Evolutionary conservation across 2,329 filamentous ascomycete species (phyloP).

Genomic region (Hirsutella minnesotensis): DNA sequence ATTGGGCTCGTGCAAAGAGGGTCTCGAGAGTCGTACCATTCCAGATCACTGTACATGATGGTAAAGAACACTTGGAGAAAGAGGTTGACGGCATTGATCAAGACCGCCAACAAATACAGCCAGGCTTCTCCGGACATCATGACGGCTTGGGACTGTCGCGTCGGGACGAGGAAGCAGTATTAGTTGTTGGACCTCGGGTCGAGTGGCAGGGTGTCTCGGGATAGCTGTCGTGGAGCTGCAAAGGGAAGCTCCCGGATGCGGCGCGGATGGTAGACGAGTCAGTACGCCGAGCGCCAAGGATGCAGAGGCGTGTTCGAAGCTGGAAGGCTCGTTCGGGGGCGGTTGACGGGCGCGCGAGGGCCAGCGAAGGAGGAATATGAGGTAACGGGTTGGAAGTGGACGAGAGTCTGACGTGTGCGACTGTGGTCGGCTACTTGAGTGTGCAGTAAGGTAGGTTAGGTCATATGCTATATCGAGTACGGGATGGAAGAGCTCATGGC

Average conservation of each 20-base stretch:
- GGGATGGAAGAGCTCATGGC: background rate
- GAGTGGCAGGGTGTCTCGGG: background rate
- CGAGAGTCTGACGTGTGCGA: background rate
- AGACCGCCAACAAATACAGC: conserved; percentile 93
- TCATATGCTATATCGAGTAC: background rate
- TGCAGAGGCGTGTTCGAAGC: no score
- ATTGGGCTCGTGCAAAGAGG: background rate
- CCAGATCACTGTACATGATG: conserved; percentile 99
- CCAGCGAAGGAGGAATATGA: no score
- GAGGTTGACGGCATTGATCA: conserved; percentile 99
- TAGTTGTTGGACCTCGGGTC: background rate
- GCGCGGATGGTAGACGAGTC: background rate
- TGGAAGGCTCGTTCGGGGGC: no score
- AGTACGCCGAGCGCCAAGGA: no score
- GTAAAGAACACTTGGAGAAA: conserved; percentile 99
- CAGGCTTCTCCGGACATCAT: conserved; percentile 94
- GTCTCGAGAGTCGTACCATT: conserved; percentile 62
- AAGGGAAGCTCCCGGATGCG: conserved; percentile 10
- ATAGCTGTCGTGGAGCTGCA: conserved; percentile 15
- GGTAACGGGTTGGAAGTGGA: background rate
- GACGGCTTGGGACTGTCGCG: conserved; percentile 14
- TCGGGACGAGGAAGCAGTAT: conserved; percentile 1
- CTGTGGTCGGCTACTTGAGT: background rate
- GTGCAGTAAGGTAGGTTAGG: background rate
- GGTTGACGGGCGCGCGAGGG: no score